These are phyloP conservation scores for Fusarium hainanense DNA, from an alignment of 2,329 filamentous ascomycete species.

Conservation along the genomic window DNA sequence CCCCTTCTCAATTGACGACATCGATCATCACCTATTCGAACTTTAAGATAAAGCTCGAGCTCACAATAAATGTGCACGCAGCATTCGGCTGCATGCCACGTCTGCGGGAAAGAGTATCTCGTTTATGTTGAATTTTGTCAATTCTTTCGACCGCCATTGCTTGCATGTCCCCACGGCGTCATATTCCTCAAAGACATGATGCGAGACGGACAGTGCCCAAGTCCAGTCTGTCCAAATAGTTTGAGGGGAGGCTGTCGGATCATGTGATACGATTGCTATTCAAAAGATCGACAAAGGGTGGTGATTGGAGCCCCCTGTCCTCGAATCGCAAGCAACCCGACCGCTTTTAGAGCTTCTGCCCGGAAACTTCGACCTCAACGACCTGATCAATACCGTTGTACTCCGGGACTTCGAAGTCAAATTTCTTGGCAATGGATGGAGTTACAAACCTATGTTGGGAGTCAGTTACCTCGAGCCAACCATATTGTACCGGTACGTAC, in stretches of 20 bases:
- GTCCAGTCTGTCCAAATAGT: slow-evolving; percentile 69
- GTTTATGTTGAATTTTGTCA: slow-evolving; percentile 68
- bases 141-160: slow-evolving; percentile 60
- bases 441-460: slow-evolving; percentile 75
- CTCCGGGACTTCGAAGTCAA: slow-evolving; percentile 81
- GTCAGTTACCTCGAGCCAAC: slow-evolving; percentile 29
- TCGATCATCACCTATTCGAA: slow-evolving; percentile 25
- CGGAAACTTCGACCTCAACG: slow-evolving; percentile 73
- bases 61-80: slow-evolving; percentile 69
- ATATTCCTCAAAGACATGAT: slow-evolving; percentile 56
- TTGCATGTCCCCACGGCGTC: slow-evolving; percentile 60
- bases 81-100: slow-evolving; percentile 67
- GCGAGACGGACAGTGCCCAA: slow-evolving; percentile 67
- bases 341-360: slow-evolving; percentile 62
- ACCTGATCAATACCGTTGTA: slow-evolving; percentile 92
- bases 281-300: slow-evolving; percentile 16
- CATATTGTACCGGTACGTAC: slow-evolving; percentile 55
- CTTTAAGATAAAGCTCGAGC: slow-evolving; percentile 36
- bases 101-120: slow-evolving; percentile 69
- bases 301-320: slow-evolving; percentile 11
- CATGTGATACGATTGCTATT: slow-evolving; percentile 55
- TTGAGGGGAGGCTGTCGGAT: slow-evolving; percentile 65
- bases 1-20: slow-evolving; percentile 26
- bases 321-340: slow-evolving; percentile 6
- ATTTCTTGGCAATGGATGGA: slow-evolving; percentile 82